Evolutionary conservation across 805 yeast species (phyloP).

Genomic region (Zygosaccharomyces lentus): DNA sequence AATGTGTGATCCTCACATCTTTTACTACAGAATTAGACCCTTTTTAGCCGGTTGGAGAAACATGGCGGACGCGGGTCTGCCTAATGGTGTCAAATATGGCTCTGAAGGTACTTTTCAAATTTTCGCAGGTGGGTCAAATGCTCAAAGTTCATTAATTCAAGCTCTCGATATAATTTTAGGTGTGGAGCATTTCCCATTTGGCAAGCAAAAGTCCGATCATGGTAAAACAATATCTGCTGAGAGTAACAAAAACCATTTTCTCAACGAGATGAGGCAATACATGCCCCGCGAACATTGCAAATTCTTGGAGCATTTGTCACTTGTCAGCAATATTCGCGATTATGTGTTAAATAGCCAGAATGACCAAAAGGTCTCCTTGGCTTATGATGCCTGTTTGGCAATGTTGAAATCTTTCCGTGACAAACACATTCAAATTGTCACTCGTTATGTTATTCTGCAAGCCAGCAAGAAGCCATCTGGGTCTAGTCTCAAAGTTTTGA

Average conservation of each 20-base stretch:
- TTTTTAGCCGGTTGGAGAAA: conserved; percentile 92
- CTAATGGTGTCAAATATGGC: conserved; percentile 76
- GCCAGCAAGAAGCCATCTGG: conserved; percentile 53
- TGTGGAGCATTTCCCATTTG: conserved; percentile 77
- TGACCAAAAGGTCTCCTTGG: conserved; percentile 54
- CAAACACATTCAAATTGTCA: conserved; percentile 88
- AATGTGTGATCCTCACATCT: conserved; percentile 91
- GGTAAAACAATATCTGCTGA: conserved; percentile 25
- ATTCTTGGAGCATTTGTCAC: conserved; percentile 59
- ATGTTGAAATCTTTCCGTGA: conserved; percentile 86
- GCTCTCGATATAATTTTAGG: conserved; percentile 72
- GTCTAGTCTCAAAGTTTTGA: conserved; percentile 55
- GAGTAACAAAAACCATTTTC: conserved; percentile 46
- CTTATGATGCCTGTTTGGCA: conserved; percentile 86
- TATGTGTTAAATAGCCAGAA: conserved; percentile 48
- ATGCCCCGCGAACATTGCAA: conserved; percentile 87
- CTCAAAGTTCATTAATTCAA: conserved; percentile 87
- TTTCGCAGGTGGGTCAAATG: conserved; percentile 89
- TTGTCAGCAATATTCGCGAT: conserved; percentile 56
- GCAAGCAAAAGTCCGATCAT: conserved; percentile 42
- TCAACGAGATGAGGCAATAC: conserved; percentile 78
- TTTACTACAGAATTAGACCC: conserved; percentile 82
- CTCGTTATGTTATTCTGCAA: conserved; percentile 78
- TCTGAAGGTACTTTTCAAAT: conserved; percentile 50
- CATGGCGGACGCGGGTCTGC: conserved; percentile 82